A percentile compares a stretch with the other conserved stretches of the same genome.
phyloP scores from a whole-genome alignment of 768 basidiomycete genomes.

The Tricholoma saponaceum region DNA sequence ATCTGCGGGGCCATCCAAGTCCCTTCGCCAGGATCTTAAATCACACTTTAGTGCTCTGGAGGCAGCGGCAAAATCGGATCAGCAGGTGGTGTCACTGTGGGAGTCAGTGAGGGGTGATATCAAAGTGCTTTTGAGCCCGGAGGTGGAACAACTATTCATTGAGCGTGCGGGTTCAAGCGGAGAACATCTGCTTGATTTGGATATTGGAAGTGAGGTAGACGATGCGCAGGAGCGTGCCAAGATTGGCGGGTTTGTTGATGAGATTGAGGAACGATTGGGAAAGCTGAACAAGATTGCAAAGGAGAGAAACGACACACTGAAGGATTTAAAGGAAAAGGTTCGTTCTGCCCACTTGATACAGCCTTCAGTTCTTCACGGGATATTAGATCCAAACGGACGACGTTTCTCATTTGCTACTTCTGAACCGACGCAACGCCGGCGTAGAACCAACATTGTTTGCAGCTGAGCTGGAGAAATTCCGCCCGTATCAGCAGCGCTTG shows the following conservation, averaged over 20 bases:
- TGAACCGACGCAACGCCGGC: slow-evolving; percentile 81
- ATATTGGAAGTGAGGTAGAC: slow-evolving; percentile 55
- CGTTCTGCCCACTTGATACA: background rate
- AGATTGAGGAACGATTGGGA: slow-evolving; percentile 76
- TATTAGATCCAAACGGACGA: slow-evolving; percentile 90
- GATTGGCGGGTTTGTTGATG: slow-evolving; percentile 60
- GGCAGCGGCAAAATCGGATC: slow-evolving; percentile 75
- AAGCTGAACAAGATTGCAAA: slow-evolving; percentile 77
- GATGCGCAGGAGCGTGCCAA: slow-evolving; percentile 66
- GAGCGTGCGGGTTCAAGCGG: slow-evolving; percentile 39
- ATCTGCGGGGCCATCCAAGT: slow-evolving; percentile 66
- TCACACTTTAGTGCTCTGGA: slow-evolving; percentile 66
- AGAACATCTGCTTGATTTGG: slow-evolving; percentile 57
- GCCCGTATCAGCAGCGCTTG: slow-evolving; percentile 83
- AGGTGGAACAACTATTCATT: slow-evolving; percentile 60
- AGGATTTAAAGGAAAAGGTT: slow-evolving; percentile 96
- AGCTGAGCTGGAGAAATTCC: slow-evolving; percentile 92
- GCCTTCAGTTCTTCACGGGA: background rate
- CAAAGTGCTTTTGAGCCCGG: slow-evolving; percentile 50
- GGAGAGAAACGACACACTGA: slow-evolving; percentile 83
- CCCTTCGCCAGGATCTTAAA: slow-evolving; percentile 75
- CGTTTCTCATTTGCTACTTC: slow-evolving; percentile 88
- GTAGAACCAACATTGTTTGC: slow-evolving; percentile 90
- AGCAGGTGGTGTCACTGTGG: slow-evolving; percentile 74
- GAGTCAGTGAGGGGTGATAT: slow-evolving; percentile 64